Conservation (phyloP, 148 eudicot genomes). For the Fallopia convolvulus region DNA sequence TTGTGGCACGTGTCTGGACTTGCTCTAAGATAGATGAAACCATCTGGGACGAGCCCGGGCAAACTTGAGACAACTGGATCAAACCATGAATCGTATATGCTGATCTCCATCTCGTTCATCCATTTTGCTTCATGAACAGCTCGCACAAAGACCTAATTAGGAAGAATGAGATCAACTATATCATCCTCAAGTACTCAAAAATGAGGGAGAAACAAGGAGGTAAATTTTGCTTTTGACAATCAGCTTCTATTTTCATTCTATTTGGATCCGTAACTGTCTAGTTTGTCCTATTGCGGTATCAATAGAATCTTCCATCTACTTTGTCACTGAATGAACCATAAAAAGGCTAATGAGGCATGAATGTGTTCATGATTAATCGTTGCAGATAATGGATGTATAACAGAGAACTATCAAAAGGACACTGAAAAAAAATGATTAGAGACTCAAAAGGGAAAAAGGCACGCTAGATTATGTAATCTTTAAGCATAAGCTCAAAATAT, state of each 20-base stretch:
- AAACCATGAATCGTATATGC: conserved; percentile 97
- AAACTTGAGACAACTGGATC: conserved; percentile 89
- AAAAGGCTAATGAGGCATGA: background rate
- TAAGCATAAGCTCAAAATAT: background rate
- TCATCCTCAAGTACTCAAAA: no score
- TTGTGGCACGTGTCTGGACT: conserved; percentile 97
- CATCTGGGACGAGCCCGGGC: conserved; percentile 96
- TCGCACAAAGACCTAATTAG: conserved; percentile 82
- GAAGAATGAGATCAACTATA: background rate
- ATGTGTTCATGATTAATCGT: background rate
- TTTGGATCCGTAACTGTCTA: background rate
- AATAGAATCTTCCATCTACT: background rate
- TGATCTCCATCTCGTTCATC: conserved; percentile 99
- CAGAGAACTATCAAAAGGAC: background rate
- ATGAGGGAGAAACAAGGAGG: background rate
- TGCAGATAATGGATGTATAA: background rate
- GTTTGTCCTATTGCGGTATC: background rate
- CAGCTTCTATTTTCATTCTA: background rate
- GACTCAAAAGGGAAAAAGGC: background rate
- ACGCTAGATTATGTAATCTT: background rate
- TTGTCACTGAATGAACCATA: background rate
- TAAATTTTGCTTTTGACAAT: background rate
- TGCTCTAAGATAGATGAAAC: conserved; percentile 92
- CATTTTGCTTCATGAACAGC: conserved; percentile 99
- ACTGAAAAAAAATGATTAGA: background rate